These are phyloP conservation scores for Erysiphe pulchra DNA, from an alignment of 2,329 filamentous ascomycete genomes.

Conservation along the genomic window DNA sequence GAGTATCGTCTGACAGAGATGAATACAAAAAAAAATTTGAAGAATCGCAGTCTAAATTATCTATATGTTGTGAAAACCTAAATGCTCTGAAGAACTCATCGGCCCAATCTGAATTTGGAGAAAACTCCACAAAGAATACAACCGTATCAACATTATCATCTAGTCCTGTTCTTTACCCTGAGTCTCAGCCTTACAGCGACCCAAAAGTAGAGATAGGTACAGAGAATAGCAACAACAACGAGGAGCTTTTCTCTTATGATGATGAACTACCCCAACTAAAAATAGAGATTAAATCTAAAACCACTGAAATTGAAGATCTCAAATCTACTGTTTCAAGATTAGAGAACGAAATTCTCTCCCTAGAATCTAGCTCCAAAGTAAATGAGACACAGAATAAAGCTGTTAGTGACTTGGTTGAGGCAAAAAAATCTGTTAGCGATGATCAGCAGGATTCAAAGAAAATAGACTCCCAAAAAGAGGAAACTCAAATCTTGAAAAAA, in stretches of 20 bases:
- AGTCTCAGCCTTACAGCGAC: too few relatives aligned
- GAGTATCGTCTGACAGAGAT: slow-evolving; percentile 61
- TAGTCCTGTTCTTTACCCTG: neutral
- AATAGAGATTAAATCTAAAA: too few relatives aligned
- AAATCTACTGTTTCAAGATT: too few relatives aligned
- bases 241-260: too few relatives aligned
- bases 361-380: too few relatives aligned
- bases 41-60: slow-evolving; percentile 37
- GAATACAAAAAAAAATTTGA: slow-evolving; percentile 51
- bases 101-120: neutral
- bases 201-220: too few relatives aligned
- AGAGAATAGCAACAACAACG: too few relatives aligned
- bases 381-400: too few relatives aligned
- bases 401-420: slow-evolving; percentile 19
- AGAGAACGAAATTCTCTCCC: too few relatives aligned
- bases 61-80: slow-evolving; percentile 36
- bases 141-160: neutral
- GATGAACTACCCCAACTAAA: too few relatives aligned
- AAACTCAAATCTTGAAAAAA: slow-evolving; percentile 8
- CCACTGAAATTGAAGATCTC: too few relatives aligned
- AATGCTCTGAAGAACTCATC: slow-evolving; percentile 9
- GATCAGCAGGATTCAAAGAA: slow-evolving; percentile 5
- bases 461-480: slow-evolving; percentile 7
- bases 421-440: slow-evolving; percentile 31
- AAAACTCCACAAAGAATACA: neutral